These are phyloP conservation scores for Ceratocystis harringtonii DNA, from an alignment of 2,329 filamentous ascomycete genomes.

Conservation along the genomic window DNA sequence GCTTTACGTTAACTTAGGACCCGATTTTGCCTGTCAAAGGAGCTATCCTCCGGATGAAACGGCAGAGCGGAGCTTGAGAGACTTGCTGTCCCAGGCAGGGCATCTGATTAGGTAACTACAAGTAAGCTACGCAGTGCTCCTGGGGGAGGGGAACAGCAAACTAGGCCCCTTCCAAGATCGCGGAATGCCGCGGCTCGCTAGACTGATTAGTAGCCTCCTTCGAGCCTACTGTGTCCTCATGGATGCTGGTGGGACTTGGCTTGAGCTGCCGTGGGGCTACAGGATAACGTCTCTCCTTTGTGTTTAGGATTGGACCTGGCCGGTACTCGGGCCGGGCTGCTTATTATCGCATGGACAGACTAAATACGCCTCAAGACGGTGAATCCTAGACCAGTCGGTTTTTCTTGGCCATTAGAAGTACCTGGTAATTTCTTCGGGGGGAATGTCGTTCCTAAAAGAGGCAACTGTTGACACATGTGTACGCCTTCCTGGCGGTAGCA, in stretches of 20 bases:
- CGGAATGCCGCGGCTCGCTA: neutral
- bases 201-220: neutral
- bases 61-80: neutral
- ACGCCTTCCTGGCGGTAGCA: neutral
- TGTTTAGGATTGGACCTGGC: neutral
- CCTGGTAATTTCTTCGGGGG: neutral
- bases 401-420: neutral
- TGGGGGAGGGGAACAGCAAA: neutral
- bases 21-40: neutral
- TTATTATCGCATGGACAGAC: neutral
- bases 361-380: neutral
- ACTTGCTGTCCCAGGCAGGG: neutral
- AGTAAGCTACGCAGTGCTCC: neutral
- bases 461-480: neutral
- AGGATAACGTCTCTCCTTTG: neutral
- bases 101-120: neutral
- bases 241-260: neutral
- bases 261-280: neutral
- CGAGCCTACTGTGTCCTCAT: neutral
- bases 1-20: neutral
- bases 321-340: neutral
- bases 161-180: neutral
- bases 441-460: neutral
- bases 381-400: neutral
- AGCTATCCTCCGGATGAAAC: neutral